Conservation (phyloP, 306 rosid genomes). For the Corylus americana region DNA sequence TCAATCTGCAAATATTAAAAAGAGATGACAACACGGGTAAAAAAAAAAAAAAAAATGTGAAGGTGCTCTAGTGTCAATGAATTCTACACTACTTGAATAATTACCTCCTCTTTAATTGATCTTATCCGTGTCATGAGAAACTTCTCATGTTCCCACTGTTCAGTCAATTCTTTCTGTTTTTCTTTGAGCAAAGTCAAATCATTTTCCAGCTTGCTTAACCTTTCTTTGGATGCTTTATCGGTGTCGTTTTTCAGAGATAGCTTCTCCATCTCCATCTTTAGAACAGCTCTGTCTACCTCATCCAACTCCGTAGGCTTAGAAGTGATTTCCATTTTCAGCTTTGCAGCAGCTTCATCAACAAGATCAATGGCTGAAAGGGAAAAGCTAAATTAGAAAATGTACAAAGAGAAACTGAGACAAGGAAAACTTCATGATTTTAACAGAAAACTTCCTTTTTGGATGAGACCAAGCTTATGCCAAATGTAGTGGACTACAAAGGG, state of each 20-base stretch:
- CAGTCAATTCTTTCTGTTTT: slow-evolving; percentile 74
- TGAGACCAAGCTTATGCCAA: not conserved
- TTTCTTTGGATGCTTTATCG: slow-evolving; percentile 91
- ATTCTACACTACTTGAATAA: not conserved
- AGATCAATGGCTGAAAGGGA: slow-evolving; percentile 84
- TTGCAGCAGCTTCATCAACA: slow-evolving; percentile 98
- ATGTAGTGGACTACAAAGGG: not conserved
- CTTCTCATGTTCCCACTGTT: slow-evolving; percentile 90
- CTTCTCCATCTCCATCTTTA: slow-evolving; percentile 97
- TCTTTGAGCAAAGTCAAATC: slow-evolving; percentile 74
- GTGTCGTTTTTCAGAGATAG: slow-evolving; percentile 86
- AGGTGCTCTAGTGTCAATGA: not conserved
- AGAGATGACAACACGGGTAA: not conserved
- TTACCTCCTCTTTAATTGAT: slow-evolving; percentile 94
- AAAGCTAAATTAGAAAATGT: slow-evolving; percentile 9
- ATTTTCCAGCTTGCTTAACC: slow-evolving; percentile 78
- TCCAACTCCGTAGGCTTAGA: slow-evolving; percentile 96
- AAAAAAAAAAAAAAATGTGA: not conserved
- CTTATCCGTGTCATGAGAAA: slow-evolving; percentile 72
- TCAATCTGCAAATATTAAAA: slow-evolving; percentile 61
- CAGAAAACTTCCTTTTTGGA: no score
- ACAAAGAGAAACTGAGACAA: not conserved
- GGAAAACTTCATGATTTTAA: not conserved
- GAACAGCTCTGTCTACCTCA: slow-evolving; percentile 80
- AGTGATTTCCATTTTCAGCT: slow-evolving; percentile 95